Conservation (phyloP, 306 rosid genomes). For the Alnus rubra region DNA sequence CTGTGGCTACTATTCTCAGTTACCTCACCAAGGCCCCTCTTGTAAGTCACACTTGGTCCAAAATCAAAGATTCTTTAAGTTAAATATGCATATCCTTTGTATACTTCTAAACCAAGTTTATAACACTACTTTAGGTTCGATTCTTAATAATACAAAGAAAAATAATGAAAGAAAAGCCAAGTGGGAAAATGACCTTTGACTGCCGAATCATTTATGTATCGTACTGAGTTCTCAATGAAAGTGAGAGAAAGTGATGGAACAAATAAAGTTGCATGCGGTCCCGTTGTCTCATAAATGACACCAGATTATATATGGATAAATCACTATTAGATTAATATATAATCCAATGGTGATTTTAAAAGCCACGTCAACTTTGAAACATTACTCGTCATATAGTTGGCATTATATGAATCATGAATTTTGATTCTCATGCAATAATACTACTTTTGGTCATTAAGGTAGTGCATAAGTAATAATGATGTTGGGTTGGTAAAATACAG, state of each 20-base stretch:
- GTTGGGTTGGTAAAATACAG: constrained; percentile 41
- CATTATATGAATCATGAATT: neutral
- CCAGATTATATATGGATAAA: too few species aligned
- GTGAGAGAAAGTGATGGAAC: constrained; percentile 11
- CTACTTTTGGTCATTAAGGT: too few species aligned
- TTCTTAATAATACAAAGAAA: neutral
- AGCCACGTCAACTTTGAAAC: too few species aligned
- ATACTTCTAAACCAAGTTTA: neutral
- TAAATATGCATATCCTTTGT: neutral
- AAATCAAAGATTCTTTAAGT: neutral
- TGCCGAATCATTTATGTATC: neutral
- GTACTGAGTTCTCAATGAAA: neutral
- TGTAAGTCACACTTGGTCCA: constrained; percentile 48
- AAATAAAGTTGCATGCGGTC: constrained; percentile 8
- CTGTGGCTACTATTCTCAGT: constrained; percentile 92
- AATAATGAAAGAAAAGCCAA: neutral
- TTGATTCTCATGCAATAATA: neutral
- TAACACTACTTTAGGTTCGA: neutral
- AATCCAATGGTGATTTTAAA: too few species aligned
- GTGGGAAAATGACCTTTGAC: neutral
- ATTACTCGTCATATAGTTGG: neutral
- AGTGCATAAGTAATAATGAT: constrained; percentile 1
- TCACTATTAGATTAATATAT: too few species aligned
- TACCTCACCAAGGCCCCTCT: constrained; percentile 97
- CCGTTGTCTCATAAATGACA: neutral